These are phyloP conservation scores for Ascocoryne sarcoides DNA, from an alignment of 2,329 filamentous ascomycete species.

Conservation along the genomic window DNA sequence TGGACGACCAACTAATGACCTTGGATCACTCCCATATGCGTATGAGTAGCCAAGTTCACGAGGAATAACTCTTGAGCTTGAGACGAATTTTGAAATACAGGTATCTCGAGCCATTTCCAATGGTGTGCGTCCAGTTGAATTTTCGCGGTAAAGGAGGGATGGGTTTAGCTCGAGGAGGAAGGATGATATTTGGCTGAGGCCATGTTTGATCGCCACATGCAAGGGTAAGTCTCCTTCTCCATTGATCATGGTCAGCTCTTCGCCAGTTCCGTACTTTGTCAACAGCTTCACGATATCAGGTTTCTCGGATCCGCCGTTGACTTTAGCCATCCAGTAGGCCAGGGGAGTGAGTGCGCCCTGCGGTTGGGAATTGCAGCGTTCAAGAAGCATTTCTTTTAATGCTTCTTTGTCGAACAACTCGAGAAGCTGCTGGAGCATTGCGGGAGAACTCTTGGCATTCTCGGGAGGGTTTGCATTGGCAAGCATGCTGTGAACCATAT, in stretches of 20 bases:
- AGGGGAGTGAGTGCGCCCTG: constrained; percentile 52
- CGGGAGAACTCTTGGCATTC: constrained; percentile 13
- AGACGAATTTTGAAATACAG: constrained; percentile 22
- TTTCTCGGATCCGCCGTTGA: constrained; percentile 17
- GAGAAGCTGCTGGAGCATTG: constrained; percentile 39
- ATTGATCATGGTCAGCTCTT: constrained; percentile 50
- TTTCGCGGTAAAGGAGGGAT: constrained; percentile 55
- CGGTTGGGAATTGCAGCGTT: constrained; percentile 43
- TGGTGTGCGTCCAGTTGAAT: constrained; percentile 67
- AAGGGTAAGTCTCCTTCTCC: constrained; percentile 57
- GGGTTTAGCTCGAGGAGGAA: constrained; percentile 21
- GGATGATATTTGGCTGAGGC: constrained; percentile 12
- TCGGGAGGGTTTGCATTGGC: background rate
- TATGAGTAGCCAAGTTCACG: background rate
- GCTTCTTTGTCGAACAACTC: constrained; percentile 49
- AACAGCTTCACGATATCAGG: constrained; percentile 40
- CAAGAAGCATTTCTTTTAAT: constrained; percentile 46
- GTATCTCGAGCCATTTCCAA: constrained; percentile 55
- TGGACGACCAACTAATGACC: background rate
- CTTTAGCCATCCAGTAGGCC: constrained; percentile 42
- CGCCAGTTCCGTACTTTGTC: constrained; percentile 46
- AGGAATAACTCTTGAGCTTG: background rate
- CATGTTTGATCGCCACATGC: constrained; percentile 37
- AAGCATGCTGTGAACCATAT: constrained; percentile 57
- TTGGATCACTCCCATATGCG: background rate